Evolutionary conservation across 768 basidiomycete species (phyloP).

Genomic region (Leccinum arenicola): DNA sequence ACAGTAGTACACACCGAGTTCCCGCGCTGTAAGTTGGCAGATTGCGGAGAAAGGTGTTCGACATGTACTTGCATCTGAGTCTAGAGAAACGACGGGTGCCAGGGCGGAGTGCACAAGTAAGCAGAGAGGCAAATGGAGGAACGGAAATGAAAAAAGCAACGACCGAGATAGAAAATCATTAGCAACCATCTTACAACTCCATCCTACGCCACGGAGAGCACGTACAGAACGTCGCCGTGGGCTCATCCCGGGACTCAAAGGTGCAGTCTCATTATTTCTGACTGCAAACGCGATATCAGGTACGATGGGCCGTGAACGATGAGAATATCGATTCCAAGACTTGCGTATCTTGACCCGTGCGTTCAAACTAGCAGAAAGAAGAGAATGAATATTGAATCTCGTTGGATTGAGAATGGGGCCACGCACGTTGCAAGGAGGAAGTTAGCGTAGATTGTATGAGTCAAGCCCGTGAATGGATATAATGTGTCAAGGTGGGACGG

Average conservation of each 20-base stretch:
- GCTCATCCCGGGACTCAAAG: background rate
- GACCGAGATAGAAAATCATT: background rate
- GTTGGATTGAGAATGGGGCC: too few relatives aligned
- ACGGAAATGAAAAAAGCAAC: background rate
- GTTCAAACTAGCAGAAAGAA: slow-evolving; percentile 20
- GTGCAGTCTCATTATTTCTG: background rate
- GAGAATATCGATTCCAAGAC: background rate
- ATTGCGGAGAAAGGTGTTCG: background rate
- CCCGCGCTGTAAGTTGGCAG: background rate
- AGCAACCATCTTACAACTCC: background rate
- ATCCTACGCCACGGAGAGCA: background rate
- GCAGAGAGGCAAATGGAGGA: background rate
- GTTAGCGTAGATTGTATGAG: slow-evolving; percentile 23
- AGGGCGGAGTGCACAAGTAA: background rate
- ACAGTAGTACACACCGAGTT: slow-evolving; percentile 10
- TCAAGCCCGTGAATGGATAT: background rate
- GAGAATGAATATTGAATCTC: slow-evolving; percentile 11
- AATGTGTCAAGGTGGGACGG: background rate
- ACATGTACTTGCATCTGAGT: background rate
- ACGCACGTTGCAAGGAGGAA: slow-evolving; percentile 25
- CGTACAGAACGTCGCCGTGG: slow-evolving; percentile 3
- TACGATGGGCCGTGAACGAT: slow-evolving; percentile 5
- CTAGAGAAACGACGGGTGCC: background rate
- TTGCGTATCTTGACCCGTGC: slow-evolving; percentile 13
- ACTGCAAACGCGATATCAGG: background rate